phyloP scores from a whole-genome alignment of 805 yeast genomes.

The Lachancea quebecensis region DNA sequence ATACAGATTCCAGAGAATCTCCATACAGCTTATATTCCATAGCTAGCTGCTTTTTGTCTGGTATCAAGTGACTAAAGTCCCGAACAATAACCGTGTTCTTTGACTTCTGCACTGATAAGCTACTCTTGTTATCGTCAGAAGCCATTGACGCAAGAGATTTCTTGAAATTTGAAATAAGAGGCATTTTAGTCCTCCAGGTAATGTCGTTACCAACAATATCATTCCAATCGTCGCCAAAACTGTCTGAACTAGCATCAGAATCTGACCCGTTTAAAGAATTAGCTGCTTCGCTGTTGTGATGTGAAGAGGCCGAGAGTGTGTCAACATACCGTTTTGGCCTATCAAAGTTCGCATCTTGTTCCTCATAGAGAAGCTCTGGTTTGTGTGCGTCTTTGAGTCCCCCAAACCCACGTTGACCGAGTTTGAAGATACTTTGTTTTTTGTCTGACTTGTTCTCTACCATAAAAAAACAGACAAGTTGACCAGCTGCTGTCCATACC shows the following conservation, averaged over 20 bases:
- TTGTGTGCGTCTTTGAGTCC: constrained; percentile 19
- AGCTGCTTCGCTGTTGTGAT: constrained; percentile 5
- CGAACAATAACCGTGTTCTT: constrained; percentile 54
- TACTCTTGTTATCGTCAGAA: constrained; percentile 21
- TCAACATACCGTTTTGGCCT: constrained; percentile 32
- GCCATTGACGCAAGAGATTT: constrained; percentile 22
- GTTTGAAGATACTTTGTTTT: constrained; percentile 29
- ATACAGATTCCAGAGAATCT: constrained; percentile 55
- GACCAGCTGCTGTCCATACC: constrained; percentile 73
- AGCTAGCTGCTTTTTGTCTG: constrained; percentile 68
- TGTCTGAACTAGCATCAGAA: constrained; percentile 41
- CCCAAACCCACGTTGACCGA: constrained; percentile 20
- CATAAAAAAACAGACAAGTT: constrained; percentile 74
- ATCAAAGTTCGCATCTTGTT: constrained; percentile 3
- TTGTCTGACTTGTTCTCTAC: constrained; percentile 41
- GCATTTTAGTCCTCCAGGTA: constrained; percentile 41
- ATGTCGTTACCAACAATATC: constrained; percentile 55
- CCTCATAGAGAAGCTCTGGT: constrained; percentile 10
- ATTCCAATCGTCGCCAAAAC: constrained; percentile 64
- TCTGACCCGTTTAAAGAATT: constrained; percentile 22
- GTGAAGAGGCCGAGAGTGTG: constrained; percentile 16
- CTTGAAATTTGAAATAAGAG: constrained; percentile 32
- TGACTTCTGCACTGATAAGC: constrained; percentile 24
- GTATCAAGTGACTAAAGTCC: constrained; percentile 65
- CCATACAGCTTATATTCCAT: constrained; percentile 59